Conservation (phyloP, 352 stramenopile species). For the Pythium periplocum region DNA sequence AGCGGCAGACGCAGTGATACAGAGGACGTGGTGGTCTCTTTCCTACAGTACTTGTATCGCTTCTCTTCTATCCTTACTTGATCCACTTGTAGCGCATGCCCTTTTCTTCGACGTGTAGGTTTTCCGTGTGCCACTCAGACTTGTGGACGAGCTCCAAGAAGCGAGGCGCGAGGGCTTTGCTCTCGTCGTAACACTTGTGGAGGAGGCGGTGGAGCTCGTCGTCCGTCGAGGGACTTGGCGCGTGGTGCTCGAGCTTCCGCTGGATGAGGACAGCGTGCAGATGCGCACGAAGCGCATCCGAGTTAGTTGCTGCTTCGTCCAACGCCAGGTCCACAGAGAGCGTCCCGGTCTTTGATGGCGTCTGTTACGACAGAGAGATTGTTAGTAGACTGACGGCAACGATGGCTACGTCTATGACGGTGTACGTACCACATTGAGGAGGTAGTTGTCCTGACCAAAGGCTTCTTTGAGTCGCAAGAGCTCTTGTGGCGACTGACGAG, state of each 20-base stretch:
- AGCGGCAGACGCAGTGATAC: too few species aligned
- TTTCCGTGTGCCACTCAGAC: slow-evolving; percentile 55
- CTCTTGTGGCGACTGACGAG: slow-evolving; percentile 27
- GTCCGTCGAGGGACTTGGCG: too few species aligned
- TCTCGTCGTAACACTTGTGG: slow-evolving; percentile 22
- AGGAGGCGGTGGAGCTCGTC: too few species aligned
- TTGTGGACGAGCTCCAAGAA: slow-evolving; percentile 33
- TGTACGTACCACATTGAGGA: slow-evolving; percentile 42
- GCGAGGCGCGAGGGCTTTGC: slow-evolving; percentile 18
- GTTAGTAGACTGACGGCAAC: background rate
- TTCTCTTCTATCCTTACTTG: slow-evolving; percentile 2
- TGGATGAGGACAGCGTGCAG: slow-evolving; percentile 55
- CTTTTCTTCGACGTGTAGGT: slow-evolving; percentile 58
- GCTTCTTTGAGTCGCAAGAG: slow-evolving; percentile 38
- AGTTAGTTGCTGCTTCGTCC: slow-evolving; percentile 34
- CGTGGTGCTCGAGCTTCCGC: slow-evolving; percentile 21
- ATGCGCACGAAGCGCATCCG: slow-evolving; percentile 39
- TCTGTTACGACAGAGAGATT: background rate
- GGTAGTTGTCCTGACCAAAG: slow-evolving; percentile 42
- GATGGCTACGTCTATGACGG: too few species aligned
- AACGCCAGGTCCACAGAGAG: slow-evolving; percentile 44
- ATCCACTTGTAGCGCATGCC: slow-evolving; percentile 58
- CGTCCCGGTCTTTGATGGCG: background rate
- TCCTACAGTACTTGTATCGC: too few species aligned
- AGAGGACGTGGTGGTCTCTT: too few species aligned